Conservation (phyloP, 306 rosid genomes). For the Pyrus betulifolia region DNA sequence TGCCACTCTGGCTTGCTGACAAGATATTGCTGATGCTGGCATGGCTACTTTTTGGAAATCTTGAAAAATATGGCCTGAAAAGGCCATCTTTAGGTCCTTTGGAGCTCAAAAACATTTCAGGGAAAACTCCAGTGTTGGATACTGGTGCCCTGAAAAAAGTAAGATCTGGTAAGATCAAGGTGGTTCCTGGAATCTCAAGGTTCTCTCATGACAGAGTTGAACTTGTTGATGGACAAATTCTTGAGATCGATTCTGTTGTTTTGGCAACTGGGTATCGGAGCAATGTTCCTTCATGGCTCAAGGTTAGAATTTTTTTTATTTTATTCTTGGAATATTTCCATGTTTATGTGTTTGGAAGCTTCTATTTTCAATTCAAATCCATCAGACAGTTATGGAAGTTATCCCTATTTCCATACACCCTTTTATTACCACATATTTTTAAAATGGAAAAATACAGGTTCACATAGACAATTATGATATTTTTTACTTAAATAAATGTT, state of each 20-base stretch:
- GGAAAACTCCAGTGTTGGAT: constrained; percentile 88
- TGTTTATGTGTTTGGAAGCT: background rate
- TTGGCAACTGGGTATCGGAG: constrained; percentile 93
- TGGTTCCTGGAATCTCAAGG: constrained; percentile 72
- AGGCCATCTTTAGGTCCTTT: constrained; percentile 71
- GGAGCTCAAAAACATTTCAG: constrained; percentile 64
- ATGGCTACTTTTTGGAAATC: constrained; percentile 52
- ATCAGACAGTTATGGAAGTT: constrained; percentile 38
- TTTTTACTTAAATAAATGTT: no score
- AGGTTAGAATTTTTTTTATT: constrained; percentile 42
- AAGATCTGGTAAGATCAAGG: constrained; percentile 66
- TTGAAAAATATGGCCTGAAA: constrained; percentile 57
- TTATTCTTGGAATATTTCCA: background rate
- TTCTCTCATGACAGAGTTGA: constrained; percentile 55
- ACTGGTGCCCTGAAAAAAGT: constrained; percentile 72
- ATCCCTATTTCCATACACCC: background rate
- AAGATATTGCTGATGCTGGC: constrained; percentile 55
- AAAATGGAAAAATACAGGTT: background rate
- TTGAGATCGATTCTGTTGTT: constrained; percentile 72
- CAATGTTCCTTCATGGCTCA: constrained; percentile 94
- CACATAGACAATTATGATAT: background rate
- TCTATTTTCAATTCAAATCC: constrained; percentile 18
- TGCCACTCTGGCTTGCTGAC: constrained; percentile 73
- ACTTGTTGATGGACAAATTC: constrained; percentile 53
- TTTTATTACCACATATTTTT: background rate